phyloP scores from a whole-genome alignment of 148 eudicot genomes.

The Camellia granthamiana region DNA sequence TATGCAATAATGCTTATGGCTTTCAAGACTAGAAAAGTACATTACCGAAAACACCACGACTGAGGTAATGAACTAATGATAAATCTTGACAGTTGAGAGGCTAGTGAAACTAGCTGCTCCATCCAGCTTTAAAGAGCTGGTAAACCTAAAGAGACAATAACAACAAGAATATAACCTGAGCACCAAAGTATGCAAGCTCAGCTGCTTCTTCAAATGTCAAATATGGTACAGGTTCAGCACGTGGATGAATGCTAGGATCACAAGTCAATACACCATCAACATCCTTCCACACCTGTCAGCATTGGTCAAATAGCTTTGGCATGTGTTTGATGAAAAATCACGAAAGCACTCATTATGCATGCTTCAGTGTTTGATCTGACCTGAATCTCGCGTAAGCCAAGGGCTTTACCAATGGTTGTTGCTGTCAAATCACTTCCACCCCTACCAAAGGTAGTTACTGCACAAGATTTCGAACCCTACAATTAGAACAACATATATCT shows the following conservation, averaged over 20 bases:
- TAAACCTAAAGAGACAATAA: neutral
- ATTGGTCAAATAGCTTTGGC: neutral
- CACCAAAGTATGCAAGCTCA: conserved; percentile 97
- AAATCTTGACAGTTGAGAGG: neutral
- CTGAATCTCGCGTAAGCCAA: conserved; percentile 87
- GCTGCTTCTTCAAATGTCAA: conserved; percentile 92
- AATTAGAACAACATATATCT: conserved; percentile 11
- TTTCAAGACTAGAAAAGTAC: neutral
- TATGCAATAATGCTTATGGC: neutral
- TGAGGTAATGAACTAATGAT: neutral
- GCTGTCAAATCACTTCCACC: conserved; percentile 98
- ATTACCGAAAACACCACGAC: neutral
- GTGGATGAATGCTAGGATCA: conserved; percentile 68
- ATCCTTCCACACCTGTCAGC: conserved; percentile 82
- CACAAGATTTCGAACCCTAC: conserved; percentile 78
- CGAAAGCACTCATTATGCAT: conserved; percentile 5
- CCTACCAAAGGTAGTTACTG: conserved; percentile 86
- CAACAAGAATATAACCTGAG: conserved; percentile 50
- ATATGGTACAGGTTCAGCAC: conserved; percentile 74
- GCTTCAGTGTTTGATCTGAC: conserved; percentile 23
- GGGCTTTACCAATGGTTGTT: conserved; percentile 86
- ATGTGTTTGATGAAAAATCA: neutral
- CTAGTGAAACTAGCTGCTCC: neutral
- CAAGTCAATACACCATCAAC: conserved; percentile 94
- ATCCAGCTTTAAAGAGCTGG: neutral